Base-by-base conservation (phyloP, 129 eudicot genomes). In the Lonicera japonica region DNA sequence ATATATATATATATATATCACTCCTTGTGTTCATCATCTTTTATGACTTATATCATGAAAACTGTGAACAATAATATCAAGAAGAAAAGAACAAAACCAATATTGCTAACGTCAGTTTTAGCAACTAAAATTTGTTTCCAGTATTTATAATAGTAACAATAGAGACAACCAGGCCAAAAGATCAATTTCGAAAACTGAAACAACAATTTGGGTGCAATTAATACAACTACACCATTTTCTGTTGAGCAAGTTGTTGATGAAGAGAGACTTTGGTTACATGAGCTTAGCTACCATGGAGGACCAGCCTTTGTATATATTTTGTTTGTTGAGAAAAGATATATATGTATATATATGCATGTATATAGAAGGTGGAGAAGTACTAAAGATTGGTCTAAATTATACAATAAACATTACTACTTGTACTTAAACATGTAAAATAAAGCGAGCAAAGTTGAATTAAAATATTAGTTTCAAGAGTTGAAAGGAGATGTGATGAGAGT, bases 71-170 rank as follows among this genome's bases (percentile, higher is more conserved):
- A 6, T n/a, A n/a, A n/a, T 6, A 60, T 67, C 50, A 66, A 65
- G 47, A 45, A 66, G 64, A 66, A 63, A 46, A 15, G 46, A 66
- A 60, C 54, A 59, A n/a, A 69, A 20, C 50, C 65, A 56, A 43
- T 38, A 4, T 60, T 66, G 78, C 72, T 25, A 59, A 52, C 73
- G 79, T 78, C 83, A 78, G 79, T 20, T 55, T 58, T 25, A 47
- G 61, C 64, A 55, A 69, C 67, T 25, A 48, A 67, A 62, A 38
- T 68, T 64, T 64, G 72, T 63, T 68, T 36, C 69, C 56, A 58
- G 7, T 11, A 25, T 14, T 29, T 29, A 29, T 29, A 29, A 29
- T 29, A 1, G n/a, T n/a, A n/a, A 29, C 6, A 29, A 29, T 29
- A 29, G 36, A 6, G 36, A 29, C 36, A 29, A 29, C 36, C 36